A percentile compares a stretch with the other conserved stretches of the same genome.
Conservation (phyloP, 2,329 filamentous ascomycete species). For the Penicillium sp. region DNA sequence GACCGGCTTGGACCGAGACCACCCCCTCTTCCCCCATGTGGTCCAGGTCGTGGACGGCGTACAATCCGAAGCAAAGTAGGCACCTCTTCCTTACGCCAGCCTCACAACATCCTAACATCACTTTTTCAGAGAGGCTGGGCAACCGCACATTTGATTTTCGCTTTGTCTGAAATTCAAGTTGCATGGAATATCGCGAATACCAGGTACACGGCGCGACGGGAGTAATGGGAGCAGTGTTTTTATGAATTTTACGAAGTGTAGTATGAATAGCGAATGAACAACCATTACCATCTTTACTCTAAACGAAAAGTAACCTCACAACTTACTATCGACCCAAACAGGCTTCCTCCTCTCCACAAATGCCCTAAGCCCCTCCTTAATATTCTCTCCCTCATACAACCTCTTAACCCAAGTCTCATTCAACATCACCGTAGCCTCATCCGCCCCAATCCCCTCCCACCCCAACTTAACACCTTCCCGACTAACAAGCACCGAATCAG, state of each 20-base stretch:
- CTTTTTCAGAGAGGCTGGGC: conserved; percentile 26
- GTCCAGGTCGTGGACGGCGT: conserved; percentile 79
- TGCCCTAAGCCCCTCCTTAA: conserved; percentile 69
- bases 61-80: conserved; percentile 54
- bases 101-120: conserved; percentile 12
- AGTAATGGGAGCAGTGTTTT: conserved; percentile 22
- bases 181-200: conserved; percentile 34
- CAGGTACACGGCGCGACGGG: conserved; percentile 27
- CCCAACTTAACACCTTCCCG: conserved; percentile 69
- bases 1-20: conserved; percentile 71
- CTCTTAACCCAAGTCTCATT: conserved; percentile 58
- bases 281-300: background rate
- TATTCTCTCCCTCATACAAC: conserved; percentile 67
- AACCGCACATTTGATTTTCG: conserved; percentile 30
- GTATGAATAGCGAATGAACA: conserved; percentile 11
- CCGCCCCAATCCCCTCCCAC: conserved; percentile 67
- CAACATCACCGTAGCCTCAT: conserved; percentile 59
- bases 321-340: conserved; percentile 53
- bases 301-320: conserved; percentile 21
- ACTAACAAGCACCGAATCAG: conserved; percentile 72
- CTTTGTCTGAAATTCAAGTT: conserved; percentile 19
- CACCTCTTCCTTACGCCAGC: background rate
- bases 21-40: conserved; percentile 75
- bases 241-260: conserved; percentile 12
- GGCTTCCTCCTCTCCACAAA: conserved; percentile 75